phyloP scores from a whole-genome alignment of 192 early-diverging fungal genomes.

The Glomus cerebriforme region DNA sequence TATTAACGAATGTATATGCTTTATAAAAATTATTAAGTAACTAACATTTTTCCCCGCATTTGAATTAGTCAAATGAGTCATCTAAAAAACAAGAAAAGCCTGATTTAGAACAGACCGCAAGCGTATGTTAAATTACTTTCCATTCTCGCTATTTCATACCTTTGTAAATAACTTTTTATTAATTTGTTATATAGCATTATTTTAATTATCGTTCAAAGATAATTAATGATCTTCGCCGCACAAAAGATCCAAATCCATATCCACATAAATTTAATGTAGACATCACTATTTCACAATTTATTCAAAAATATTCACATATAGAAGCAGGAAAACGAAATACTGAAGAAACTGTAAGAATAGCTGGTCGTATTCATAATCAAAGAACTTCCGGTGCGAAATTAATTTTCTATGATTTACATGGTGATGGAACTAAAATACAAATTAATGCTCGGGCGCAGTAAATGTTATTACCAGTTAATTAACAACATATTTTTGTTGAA shows the following conservation, averaged over 20 bases:
- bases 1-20: neutral
- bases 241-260: slow-evolving; percentile 87
- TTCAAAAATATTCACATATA: slow-evolving; percentile 75
- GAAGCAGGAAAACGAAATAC: slow-evolving; percentile 71
- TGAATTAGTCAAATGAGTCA: neutral
- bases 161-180: neutral
- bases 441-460: slow-evolving; percentile 82
- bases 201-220: slow-evolving; percentile 94
- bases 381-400: slow-evolving; percentile 83
- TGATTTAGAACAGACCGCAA: neutral
- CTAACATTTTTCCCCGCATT: neutral
- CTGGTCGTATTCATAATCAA: slow-evolving; percentile 97
- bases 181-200: slow-evolving; percentile 69
- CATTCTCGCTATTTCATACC: neutral
- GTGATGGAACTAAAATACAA: slow-evolving; percentile 92
- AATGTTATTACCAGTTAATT: slow-evolving; percentile 32
- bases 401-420: slow-evolving; percentile 95
- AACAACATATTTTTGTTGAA: neutral
- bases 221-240: slow-evolving; percentile 79
- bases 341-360: slow-evolving; percentile 67
- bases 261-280: slow-evolving; percentile 98
- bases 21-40: neutral
- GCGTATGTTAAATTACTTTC: neutral
- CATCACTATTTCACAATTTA: slow-evolving; percentile 82
- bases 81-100: neutral